Conservation (phyloP, 1,284 basidiomycete species). For the Papiliotrema terrestris region DNA sequence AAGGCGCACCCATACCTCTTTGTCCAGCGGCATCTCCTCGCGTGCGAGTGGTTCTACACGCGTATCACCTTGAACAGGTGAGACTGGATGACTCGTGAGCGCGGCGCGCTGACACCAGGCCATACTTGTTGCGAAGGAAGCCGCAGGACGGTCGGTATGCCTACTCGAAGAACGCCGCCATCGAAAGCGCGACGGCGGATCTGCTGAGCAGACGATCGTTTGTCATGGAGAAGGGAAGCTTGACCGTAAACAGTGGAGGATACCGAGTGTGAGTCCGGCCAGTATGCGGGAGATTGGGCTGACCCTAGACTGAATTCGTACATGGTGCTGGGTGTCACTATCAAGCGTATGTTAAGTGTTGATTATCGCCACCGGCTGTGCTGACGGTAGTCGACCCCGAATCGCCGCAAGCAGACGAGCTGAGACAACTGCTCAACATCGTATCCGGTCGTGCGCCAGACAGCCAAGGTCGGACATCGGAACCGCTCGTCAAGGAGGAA, state of each 20-base stretch:
- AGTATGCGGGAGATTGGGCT: not conserved
- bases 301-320: conserved; percentile 46
- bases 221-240: conserved; percentile 49
- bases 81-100: conserved; percentile 8
- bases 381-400: conserved; percentile 44
- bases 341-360: conserved; percentile 38
- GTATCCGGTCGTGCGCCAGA: conserved; percentile 50
- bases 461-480: conserved; percentile 43
- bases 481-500: conserved; percentile 51
- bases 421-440: conserved; percentile 48
- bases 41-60: conserved; percentile 48
- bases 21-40: conserved; percentile 47
- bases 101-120: conserved; percentile 21
- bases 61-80: conserved; percentile 46
- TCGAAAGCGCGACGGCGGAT: conserved; percentile 50
- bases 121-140: conserved; percentile 48
- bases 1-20: conserved; percentile 44
- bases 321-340: conserved; percentile 49
- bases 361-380: not conserved
- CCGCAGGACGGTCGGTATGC: conserved; percentile 47
- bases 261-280: conserved; percentile 39
- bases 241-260: conserved; percentile 47
- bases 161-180: conserved; percentile 50
- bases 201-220: conserved; percentile 47
- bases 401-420: conserved; percentile 49